Evolutionary conservation across 179 eudicot species (phyloP).

Genomic region (Camellia oleifera): DNA sequence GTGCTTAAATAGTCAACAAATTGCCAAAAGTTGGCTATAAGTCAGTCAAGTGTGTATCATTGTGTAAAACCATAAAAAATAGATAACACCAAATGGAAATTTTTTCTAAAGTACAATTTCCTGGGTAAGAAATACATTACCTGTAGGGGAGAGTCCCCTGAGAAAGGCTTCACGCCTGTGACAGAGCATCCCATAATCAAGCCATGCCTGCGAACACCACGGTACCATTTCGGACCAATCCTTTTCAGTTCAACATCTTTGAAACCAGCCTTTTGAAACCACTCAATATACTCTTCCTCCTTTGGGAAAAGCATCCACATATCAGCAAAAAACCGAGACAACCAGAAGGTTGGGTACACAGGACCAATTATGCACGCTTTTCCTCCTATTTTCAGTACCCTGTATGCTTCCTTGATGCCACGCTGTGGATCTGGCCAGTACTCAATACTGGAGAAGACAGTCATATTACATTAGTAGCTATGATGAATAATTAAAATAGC

Average conservation of each 20-base stretch:
- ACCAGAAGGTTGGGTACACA: conserved; percentile 77
- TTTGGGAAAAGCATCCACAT: conserved; percentile 92
- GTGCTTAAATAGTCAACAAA: background rate
- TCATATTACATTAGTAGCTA: conserved; percentile 11
- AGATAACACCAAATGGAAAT: background rate
- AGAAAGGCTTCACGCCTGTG: conserved; percentile 65
- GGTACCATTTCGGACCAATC: conserved; percentile 86
- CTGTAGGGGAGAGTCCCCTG: conserved; percentile 88
- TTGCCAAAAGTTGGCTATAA: background rate
- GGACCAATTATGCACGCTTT: conserved; percentile 88
- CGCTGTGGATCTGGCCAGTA: conserved; percentile 96
- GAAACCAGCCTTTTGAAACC: conserved; percentile 83
- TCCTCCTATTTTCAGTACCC: conserved; percentile 72
- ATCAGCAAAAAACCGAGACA: conserved; percentile 86
- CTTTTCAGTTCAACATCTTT: conserved; percentile 72
- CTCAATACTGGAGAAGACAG: conserved; percentile 50
- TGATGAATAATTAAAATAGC: background rate
- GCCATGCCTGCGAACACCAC: conserved; percentile 86
- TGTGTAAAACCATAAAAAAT: background rate
- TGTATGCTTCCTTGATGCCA: conserved; percentile 90
- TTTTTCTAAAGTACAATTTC: background rate
- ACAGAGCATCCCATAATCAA: conserved; percentile 89
- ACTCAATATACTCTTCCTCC: conserved; percentile 86
- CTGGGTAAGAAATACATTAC: conserved; percentile 24
- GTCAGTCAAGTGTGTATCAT: background rate